Conservation (phyloP, 2,329 filamentous ascomycete genomes). For the Hymenotorrendiella dingleyae region DNA sequence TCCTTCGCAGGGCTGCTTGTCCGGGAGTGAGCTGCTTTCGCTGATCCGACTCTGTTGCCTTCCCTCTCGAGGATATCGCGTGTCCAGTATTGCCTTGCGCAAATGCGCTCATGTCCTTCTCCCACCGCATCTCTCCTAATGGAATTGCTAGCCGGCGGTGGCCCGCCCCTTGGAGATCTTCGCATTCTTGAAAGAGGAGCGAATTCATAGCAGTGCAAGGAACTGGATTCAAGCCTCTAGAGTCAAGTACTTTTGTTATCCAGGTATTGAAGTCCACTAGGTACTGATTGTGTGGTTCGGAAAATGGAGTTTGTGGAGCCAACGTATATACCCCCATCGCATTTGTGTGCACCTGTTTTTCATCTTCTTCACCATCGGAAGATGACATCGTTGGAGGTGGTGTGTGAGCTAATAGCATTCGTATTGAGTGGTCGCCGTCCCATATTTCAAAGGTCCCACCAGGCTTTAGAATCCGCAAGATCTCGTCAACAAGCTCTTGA, state of each 20-base stretch:
- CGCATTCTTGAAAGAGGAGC: conserved; percentile 75
- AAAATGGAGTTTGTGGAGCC: conserved; percentile 75
- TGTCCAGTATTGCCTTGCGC: conserved; percentile 53
- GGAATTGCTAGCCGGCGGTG: conserved; percentile 81
- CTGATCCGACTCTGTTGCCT: conserved; percentile 24
- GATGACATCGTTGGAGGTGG: conserved; percentile 38
- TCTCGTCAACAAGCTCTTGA: conserved; percentile 63
- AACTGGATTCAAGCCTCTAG: conserved; percentile 61
- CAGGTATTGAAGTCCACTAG: conserved; percentile 79
- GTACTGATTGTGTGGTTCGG: conserved; percentile 73
- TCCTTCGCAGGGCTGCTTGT: conserved; percentile 69
- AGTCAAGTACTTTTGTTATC: conserved; percentile 70
- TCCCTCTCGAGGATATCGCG: conserved; percentile 28
- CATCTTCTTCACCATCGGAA: conserved; percentile 42
- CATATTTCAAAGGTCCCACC: conserved; percentile 81
- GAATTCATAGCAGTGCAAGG: conserved; percentile 75
- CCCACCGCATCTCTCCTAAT: conserved; percentile 79
- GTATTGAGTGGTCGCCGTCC: conserved; percentile 81
- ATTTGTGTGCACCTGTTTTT: conserved; percentile 58
- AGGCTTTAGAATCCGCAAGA: conserved; percentile 67
- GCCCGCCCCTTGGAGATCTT: conserved; percentile 61
- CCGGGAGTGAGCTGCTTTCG: conserved; percentile 39
- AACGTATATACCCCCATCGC: conserved; percentile 76
- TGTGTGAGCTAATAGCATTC: conserved; percentile 73
- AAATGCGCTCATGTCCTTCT: conserved; percentile 64